Base-by-base conservation (phyloP, 2,329 filamentous ascomycete species). In the Penicillium palitans region DNA sequence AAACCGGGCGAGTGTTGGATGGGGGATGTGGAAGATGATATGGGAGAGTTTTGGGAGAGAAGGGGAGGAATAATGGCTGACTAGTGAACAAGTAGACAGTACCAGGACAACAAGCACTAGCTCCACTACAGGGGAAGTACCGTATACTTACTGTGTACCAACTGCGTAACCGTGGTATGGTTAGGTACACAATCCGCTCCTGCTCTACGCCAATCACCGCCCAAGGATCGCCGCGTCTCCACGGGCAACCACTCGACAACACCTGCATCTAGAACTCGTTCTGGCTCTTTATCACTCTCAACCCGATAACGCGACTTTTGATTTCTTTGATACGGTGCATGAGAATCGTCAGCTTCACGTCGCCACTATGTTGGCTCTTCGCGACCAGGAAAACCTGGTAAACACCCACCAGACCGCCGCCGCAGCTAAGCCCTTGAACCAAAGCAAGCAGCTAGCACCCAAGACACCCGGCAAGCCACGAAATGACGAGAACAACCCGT, bases 351-450 rank as follows among this genome's bases (percentile, higher is more conserved):
- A 58, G 52, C 55, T 29, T 59, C 21, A 31, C 63, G 56, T 58
- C 61, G 68, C 66, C 69, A 80, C 61, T 59, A 96, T 93, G 91
- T 81, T 91, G 72, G 90, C 90, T 60, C 83, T 88, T 71, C 85
- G 87, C 68, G 90, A 96, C 76, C 91, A 96, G 78, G 93, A 97
- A 77, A 97, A 97, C 76, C 78, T 91, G 74, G 84, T 91, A 68
- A 87, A 91, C 72, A 84, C 83, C 65, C 89, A 89, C 72, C 90
- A 92, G 72, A 83, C 87, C 60, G 84, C 81, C 50, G 87, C 87
- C 25, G 84, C 87, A 15, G 82, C 85, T 17, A 96, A 96, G 76
- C 87, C 86, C 50, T 78, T 88, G 65, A 88, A 88, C 71, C 88
- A 91, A 66, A 80, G 83, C 69, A 86, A 82, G 78, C 82, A 79